Evolutionary conservation across 305 asterid genomes (phyloP).

Genomic region (Fraxinus nigra): DNA sequence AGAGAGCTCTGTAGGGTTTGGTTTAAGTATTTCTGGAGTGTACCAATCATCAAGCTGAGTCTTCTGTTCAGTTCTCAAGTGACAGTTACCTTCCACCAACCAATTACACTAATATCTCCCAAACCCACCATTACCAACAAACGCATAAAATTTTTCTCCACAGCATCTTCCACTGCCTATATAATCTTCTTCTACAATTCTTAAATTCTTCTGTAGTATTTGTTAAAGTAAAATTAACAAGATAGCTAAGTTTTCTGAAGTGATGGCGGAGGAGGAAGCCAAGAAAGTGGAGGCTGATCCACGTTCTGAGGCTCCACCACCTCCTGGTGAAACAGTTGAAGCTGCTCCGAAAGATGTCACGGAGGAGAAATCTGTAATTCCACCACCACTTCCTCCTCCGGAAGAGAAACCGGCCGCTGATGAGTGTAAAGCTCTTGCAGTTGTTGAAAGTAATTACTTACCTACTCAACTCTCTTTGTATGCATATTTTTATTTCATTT

Average conservation of each 20-base stretch:
- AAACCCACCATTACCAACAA: neutral
- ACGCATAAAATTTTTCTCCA: conserved; percentile 20
- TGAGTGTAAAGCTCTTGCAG: conserved; percentile 46
- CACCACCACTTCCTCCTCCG: conserved; percentile 22
- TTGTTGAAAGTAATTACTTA: conserved; percentile 39
- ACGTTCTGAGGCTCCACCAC: conserved; percentile 25
- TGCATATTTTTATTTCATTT: neutral
- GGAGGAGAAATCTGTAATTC: conserved; percentile 50
- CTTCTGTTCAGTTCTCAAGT: conserved; percentile 25
- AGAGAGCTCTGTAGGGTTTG: neutral
- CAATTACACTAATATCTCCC: conserved; percentile 15
- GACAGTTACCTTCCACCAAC: conserved; percentile 44
- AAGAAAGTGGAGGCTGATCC: conserved; percentile 43
- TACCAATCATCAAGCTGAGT: conserved; percentile 23
- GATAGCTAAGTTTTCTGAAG: conserved; percentile 28
- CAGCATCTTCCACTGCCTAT: neutral
- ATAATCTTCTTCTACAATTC: neutral
- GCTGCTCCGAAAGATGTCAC: conserved; percentile 38
- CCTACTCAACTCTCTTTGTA: neutral
- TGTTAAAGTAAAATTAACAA: neutral
- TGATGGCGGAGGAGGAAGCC: conserved; percentile 49
- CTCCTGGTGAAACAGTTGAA: conserved; percentile 29
- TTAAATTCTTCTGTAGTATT: neutral
- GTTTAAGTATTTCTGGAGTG: neutral
- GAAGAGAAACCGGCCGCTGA: conserved; percentile 35